Evolutionary conservation across 2,329 filamentous ascomycete genomes (phyloP).

Genomic region (Epichloe coenophiala): DNA sequence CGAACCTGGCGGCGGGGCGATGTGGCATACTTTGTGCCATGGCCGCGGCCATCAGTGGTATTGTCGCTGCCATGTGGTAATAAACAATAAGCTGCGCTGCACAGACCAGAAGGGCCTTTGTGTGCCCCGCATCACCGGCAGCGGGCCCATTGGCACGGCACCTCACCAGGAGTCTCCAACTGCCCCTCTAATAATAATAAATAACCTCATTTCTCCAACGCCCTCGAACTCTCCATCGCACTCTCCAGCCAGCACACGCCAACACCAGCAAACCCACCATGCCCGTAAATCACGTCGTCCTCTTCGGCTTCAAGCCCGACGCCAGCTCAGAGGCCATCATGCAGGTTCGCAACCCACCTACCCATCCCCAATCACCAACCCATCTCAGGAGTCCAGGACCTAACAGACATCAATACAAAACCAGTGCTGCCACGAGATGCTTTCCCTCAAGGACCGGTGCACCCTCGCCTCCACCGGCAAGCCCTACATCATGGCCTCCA

Average conservation of each 20-base stretch:
- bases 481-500: slow-evolving; percentile 45
- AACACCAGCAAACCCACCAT: not conserved
- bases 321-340: not conserved
- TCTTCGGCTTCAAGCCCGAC: slow-evolving; percentile 4
- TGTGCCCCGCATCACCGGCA: not conserved
- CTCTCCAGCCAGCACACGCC: not conserved
- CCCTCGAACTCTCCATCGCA: too few relatives aligned
- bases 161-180: too few relatives aligned
- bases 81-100: not conserved
- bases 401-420: too few relatives aligned
- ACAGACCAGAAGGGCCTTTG: too few relatives aligned
- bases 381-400: too few relatives aligned
- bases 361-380: not conserved
- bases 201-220: not conserved
- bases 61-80: not conserved
- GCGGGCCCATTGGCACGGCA: not conserved
- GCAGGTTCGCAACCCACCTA: not conserved
- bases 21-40: not conserved
- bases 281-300: slow-evolving; percentile 4
- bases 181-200: not conserved
- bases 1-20: not conserved
- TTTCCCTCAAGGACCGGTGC: slow-evolving; percentile 45
- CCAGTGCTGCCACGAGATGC: slow-evolving; percentile 19
- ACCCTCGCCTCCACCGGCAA: slow-evolving; percentile 44
- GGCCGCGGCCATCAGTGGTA: not conserved